Evolutionary conservation across 202 grass and related monocot genomes (phyloP), one percentile per base, ranked within the genome.

Genomic region (Setaria italica): DNA sequence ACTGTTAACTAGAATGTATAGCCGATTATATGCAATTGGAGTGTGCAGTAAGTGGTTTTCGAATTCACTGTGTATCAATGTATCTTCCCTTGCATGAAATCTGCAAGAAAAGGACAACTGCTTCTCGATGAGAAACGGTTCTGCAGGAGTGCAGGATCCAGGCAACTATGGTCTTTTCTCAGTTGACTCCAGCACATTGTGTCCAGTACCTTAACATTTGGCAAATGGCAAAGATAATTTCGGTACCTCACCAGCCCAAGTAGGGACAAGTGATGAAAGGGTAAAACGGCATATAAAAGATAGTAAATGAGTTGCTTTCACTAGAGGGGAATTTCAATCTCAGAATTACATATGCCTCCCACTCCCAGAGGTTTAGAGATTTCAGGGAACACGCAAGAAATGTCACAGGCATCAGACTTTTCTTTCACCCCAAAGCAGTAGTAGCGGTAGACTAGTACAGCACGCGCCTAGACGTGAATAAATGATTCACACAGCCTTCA

Each of bases 401-500:
- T 35, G 34, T 76, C 35, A 25, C 19, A 10, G 39, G 45, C 46
- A 41, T 33, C 19, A 33, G 0, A 55, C 48, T 43, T n/a, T 39
- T 20, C 30, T 66, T 79, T 41, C 33, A 50, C 0, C 68, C 80
- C 12, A 47, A 49, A 35, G 45, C 4, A 35, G 74, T 14, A 54
- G 33, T 11, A 39, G 11, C 9, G 7, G 19, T 13, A n/a, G 9
- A 17, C 7, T 16, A 14, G 20, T 41, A 41, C 57, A 33, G 45
- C 53, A 53, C 46, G 59, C 43, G 79, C 72, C 82, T 79, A 78
- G 73, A 86, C 87, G 90, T 95, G 91, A 96, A 96, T 86, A 91
- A 93, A 96, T 79, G 85, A 93, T 96, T 93, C 91, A 93, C 94
- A 96, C 66, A 74, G 63, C 33, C 76, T 85, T 81, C 84, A 88